phyloP scores from a whole-genome alignment of 1,139 yeast species.

The Scheffersomyces illinoinensis region DNA sequence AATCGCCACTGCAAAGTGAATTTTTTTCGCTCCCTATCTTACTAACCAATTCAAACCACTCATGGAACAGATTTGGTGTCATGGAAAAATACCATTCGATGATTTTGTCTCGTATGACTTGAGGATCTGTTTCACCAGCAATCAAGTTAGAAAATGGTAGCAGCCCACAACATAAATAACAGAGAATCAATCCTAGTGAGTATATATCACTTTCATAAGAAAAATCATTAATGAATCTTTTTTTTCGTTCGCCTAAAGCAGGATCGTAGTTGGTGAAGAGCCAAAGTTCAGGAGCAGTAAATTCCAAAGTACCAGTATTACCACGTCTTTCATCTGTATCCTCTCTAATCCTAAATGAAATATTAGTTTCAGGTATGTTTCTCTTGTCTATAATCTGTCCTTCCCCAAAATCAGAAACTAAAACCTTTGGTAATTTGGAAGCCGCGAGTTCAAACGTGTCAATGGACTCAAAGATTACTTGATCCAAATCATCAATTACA shows the following conservation, averaged over 20 bases:
- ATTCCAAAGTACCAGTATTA: constrained; percentile 83
- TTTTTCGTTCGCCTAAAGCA: constrained; percentile 13
- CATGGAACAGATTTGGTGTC: constrained; percentile 18
- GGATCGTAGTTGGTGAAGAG: constrained; percentile 28
- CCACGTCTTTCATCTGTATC: constrained; percentile 44
- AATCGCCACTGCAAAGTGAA: constrained; percentile 16
- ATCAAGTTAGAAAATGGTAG: constrained; percentile 53
- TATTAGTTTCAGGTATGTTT: constrained; percentile 10
- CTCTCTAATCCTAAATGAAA: constrained; percentile 9
- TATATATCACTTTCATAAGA: constrained; percentile 75
- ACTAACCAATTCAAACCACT: constrained; percentile 25
- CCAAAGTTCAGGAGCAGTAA: constrained; percentile 82
- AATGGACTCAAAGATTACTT: constrained; percentile 8
- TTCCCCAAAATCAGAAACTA: constrained; percentile 90
- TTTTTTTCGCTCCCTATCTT: constrained; percentile 6
- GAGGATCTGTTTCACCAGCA: constrained; percentile 37
- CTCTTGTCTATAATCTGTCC: constrained; percentile 66
- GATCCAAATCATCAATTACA: constrained; percentile 9
- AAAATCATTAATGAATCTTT: constrained; percentile 48
- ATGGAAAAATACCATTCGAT: constrained; percentile 31
- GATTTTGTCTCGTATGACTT: constrained; percentile 25
- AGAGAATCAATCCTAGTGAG: constrained; percentile 78
- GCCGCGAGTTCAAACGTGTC: constrained; percentile 26
- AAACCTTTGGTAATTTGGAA: constrained; percentile 55
- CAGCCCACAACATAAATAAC: constrained; percentile 68